Base-by-base conservation (phyloP, 1,284 basidiomycete genomes). In the Cystobasidiaceae sp. region DNA sequence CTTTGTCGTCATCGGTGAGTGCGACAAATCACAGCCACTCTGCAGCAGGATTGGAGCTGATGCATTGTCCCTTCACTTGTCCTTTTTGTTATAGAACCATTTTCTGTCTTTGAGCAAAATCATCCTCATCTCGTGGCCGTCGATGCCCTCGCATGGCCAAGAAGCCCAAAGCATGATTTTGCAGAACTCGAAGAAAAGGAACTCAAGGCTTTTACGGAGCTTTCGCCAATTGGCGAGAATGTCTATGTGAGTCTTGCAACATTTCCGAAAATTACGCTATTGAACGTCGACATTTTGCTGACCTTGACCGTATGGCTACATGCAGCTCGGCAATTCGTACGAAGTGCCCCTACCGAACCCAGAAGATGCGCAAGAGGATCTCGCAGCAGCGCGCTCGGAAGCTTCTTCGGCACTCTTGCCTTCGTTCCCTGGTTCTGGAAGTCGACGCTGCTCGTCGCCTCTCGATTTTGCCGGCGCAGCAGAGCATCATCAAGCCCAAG, bases 161-260 rank as follows among this genome's bases (percentile, higher is more conserved):
- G 74, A 1, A 78, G 77, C 66, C 77, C 76, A 52, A 74, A 77
- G 49, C 76, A 81, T 45, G 78, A 81, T 68, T 79, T 82, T 55
- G 78, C 80, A 52, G 79, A 81, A 32, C 74, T 79, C 34, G 92
- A 96, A 78, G 85, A 85, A 75, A 87, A 90, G 67, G 92, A 94
- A 79, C 93, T 93, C 88, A 81, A 87, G 27, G 86, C 88, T 72
- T 80, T 94, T 66, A 96, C 93, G 0, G 83, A 84, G 54, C 90
- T 90, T 2, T 86, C 84, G 30, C 88, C 92, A 78, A 91, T 94
- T 54, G 79, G 80, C 17, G 78, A 80, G 37, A 80, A 81, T 19
- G 80, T 85, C 67, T 84, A 80, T 79, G 80, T 82, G 48, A 63
- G 78, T n/a, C n/a, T n/a, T n/a, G n/a, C n/a, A n/a, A n/a, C n/a